Evolutionary conservation across 2,329 filamentous ascomycete species (phyloP).

Genomic region (Knoxdaviesia capensis): DNA sequence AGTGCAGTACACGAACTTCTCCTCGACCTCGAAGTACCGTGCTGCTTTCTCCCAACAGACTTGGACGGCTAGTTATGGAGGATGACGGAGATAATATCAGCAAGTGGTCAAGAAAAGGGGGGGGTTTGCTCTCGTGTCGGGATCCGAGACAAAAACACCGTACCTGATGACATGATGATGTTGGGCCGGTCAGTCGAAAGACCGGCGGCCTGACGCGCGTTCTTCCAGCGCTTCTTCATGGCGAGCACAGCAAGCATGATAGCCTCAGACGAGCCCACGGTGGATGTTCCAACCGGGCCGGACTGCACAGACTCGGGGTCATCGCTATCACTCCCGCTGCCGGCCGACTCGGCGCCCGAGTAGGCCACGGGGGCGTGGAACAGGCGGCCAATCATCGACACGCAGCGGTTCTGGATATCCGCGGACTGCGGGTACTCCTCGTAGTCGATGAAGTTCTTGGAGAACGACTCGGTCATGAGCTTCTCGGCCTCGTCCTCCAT

Average conservation of each 20-base stretch:
- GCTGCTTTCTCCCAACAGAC: constrained; percentile 93
- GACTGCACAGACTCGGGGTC: constrained; percentile 13
- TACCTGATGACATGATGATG: constrained; percentile 72
- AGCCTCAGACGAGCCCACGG: constrained; percentile 75
- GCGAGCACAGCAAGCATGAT: constrained; percentile 69
- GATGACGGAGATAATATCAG: neutral
- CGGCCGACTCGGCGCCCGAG: constrained; percentile 5
- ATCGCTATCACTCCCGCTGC: constrained; percentile 12
- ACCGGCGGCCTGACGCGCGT: constrained; percentile 62
- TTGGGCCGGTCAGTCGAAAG: constrained; percentile 70
- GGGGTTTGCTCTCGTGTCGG: neutral
- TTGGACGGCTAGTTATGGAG: constrained; percentile 44
- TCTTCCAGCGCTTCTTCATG: constrained; percentile 93
- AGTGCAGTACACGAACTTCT: constrained; percentile 54
- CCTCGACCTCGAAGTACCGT: constrained; percentile 82
- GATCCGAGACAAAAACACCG: neutral
- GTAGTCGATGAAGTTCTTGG: constrained; percentile 91
- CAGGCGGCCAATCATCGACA: constrained; percentile 74
- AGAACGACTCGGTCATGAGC: constrained; percentile 80
- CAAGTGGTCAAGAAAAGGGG: too few species aligned
- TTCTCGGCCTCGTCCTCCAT: constrained; percentile 96
- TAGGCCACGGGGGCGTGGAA: constrained; percentile 52
- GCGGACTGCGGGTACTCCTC: constrained; percentile 67
- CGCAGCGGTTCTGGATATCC: constrained; percentile 81
- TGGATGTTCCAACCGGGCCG: constrained; percentile 67